Percentiles rank a stretch among this genome's conserved stretches.
phyloP scores from a whole-genome alignment of 495 filamentous ascomycete species.

The Penicillium parvum region DNA sequence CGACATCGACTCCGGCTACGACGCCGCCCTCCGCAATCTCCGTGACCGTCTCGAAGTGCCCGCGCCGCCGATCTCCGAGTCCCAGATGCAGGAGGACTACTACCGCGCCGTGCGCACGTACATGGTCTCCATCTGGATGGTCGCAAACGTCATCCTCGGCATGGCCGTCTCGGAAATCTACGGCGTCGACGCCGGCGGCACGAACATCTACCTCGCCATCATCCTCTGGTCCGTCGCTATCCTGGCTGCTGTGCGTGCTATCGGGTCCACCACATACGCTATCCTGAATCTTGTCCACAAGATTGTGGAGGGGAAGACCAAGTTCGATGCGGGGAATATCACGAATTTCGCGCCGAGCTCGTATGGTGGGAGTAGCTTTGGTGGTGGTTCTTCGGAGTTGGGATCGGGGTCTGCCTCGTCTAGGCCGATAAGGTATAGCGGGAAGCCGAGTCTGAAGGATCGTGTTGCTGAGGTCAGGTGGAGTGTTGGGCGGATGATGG shows the following conservation, averaged over 20 bases:
- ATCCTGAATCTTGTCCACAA: constrained; percentile 77
- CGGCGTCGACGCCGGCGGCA: constrained; percentile 56
- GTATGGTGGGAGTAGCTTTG: constrained; percentile 20
- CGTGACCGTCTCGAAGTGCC: constrained; percentile 87
- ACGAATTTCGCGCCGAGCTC: constrained; percentile 25
- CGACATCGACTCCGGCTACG: constrained; percentile 96
- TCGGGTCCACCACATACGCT: constrained; percentile 77
- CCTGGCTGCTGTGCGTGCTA: constrained; percentile 75
- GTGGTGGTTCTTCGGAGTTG: constrained; percentile 12
- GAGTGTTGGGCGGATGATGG: constrained; percentile 30
- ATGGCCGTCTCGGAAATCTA: constrained; percentile 95
- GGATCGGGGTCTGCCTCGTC: too few relatives aligned
- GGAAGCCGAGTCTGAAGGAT: constrained; percentile 34
- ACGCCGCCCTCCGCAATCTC: constrained; percentile 93
- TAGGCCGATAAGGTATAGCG: constrained; percentile 31
- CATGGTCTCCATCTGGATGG: constrained; percentile 97
- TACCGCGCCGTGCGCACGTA: constrained; percentile 97
- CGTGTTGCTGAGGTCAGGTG: constrained; percentile 35
- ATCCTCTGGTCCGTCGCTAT: constrained; percentile 90
- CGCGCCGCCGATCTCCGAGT: constrained; percentile 54
- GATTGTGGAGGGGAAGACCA: constrained; percentile 79
- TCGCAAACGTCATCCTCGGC: constrained; percentile 83
- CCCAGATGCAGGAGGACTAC: constrained; percentile 94
- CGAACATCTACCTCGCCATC: constrained; percentile 88
- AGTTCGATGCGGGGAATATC: constrained; percentile 48